Evolutionary conservation across 331 rosid genomes (phyloP).

Genomic region (Erythrophleum ivorense): DNA sequence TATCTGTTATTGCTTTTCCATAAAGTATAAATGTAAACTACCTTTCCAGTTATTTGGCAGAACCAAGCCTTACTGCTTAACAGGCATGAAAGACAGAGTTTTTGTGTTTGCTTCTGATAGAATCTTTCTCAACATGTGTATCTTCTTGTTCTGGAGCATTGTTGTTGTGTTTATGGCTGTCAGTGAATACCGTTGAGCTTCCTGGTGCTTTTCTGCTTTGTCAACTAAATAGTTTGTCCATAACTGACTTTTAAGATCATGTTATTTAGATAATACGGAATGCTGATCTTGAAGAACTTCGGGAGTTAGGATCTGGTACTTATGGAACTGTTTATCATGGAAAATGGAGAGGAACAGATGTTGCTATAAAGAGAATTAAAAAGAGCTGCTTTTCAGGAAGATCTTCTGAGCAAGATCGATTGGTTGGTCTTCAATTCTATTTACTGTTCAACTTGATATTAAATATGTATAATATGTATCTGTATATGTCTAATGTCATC

Average conservation of each 20-base stretch:
- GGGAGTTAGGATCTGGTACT: constrained; percentile 74
- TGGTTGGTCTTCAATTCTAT: constrained; percentile 55
- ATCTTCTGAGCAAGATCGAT: constrained; percentile 64
- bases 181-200: constrained; percentile 24
- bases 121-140: neutral
- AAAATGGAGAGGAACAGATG: constrained; percentile 77
- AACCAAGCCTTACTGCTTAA: constrained; percentile 19
- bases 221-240: constrained; percentile 14
- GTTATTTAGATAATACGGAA: constrained; percentile 59
- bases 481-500: constrained; percentile 11
- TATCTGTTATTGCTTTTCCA: constrained; percentile 12
- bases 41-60: constrained; percentile 16
- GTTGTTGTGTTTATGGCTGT: constrained; percentile 27
- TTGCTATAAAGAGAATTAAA: constrained; percentile 75
- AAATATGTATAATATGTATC: constrained; percentile 13
- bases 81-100: constrained; percentile 19
- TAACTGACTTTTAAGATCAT: constrained; percentile 33
- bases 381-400: constrained; percentile 71
- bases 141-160: constrained; percentile 15
- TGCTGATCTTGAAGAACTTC: constrained; percentile 72
- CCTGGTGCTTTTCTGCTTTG: constrained; percentile 14
- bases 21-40: neutral
- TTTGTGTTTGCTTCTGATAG: neutral
- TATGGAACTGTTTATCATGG: constrained; percentile 82
- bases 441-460: constrained; percentile 35